Evolutionary conservation across 108 stramenopile species (phyloP), one percentile per base, ranked within the genome.

Genomic region (Mediolabrus comicus): DNA sequence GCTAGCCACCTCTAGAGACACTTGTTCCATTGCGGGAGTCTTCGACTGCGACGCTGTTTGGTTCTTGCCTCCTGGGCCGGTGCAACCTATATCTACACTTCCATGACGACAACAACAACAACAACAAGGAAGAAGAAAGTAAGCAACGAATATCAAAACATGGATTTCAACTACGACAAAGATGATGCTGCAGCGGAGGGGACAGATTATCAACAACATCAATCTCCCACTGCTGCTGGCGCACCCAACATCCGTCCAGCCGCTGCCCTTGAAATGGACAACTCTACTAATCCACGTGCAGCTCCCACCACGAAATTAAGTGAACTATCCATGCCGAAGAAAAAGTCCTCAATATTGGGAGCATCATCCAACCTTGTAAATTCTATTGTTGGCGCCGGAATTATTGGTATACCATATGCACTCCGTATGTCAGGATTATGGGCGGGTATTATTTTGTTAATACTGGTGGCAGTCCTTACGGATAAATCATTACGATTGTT

Each of bases 331-430:
- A 53, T 80, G 14, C 87, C 91, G 22, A 74, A 81, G 13, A 87
- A 83, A 43, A 84, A 87, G 41, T 87, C 90, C 0, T 79, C 80
- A 7, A 73, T 92, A 0, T 34, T 76, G 29, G 91, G 90, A 2
- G 85, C 91, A 0, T 81, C 79, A 10, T 76, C 77, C 65, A 95
- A 95, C 54, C 65, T 95, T 17, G 80, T 92, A 57, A 95, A 95
- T 58, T 74, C 76, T 46, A 92, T 95, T 46, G 90, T 95, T 3
- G 94, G 94, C 0, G 90, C 91, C 0, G 94, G 94, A 12, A 95
- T 92, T 35, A 87, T 95, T 62, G 94, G 92, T 10, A 89, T 95
- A 36, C 94, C 94, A 0, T 92, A 80, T 53, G 91, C 94, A 8
- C 26, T 95, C 7, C 65, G 76, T 27, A 66, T 89, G 65, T 59